A percentile compares a stretch with the other conserved stretches of the same genome.
Conservation (phyloP, 2,329 filamentous ascomycete genomes). For the Aureobasidium vineae region DNA sequence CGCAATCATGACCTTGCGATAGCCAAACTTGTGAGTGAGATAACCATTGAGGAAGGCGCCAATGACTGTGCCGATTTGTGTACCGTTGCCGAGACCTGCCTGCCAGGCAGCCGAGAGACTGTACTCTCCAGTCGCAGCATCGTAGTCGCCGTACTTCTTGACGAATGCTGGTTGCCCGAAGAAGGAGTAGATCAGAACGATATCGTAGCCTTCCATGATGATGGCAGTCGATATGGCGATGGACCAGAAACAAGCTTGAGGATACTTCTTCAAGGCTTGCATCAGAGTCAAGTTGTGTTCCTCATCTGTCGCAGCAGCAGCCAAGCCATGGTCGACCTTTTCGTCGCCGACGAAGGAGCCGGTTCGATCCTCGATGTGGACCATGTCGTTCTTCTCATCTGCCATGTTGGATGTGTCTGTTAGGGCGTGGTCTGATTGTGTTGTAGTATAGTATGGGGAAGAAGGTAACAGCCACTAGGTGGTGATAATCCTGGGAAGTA, state of each 20-base stretch:
- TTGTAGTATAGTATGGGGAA: background rate
- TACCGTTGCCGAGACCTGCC: conserved; percentile 35
- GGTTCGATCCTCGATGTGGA: conserved; percentile 7
- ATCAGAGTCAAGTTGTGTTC: conserved; percentile 24
- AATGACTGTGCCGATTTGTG: conserved; percentile 8
- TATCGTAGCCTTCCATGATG: conserved; percentile 62
- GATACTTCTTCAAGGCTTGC: conserved; percentile 42
- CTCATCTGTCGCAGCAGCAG: conserved; percentile 12
- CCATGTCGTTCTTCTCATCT: background rate
- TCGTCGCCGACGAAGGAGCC: conserved; percentile 10
- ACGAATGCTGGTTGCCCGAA: conserved; percentile 61
- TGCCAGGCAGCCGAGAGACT: conserved; percentile 44
- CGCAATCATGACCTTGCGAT: conserved; percentile 15
- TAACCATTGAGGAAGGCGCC: conserved; percentile 22
- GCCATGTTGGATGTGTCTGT: background rate
- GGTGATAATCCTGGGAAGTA: background rate
- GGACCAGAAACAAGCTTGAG: conserved; percentile 54
- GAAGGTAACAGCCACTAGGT: background rate
- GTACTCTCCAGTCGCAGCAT: conserved; percentile 41
- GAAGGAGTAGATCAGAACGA: conserved; percentile 62
- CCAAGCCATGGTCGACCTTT: conserved; percentile 1
- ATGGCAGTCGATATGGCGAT: conserved; percentile 60
- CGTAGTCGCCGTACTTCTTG: conserved; percentile 55
- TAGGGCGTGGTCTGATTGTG: background rate
- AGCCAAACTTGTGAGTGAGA: conserved; percentile 15